A percentile compares a stretch with the other conserved stretches of the same genome.
These are phyloP conservation scores for Paramyrothecium roridum DNA, from an alignment of 2,329 filamentous ascomycete genomes.

Conservation along the genomic window DNA sequence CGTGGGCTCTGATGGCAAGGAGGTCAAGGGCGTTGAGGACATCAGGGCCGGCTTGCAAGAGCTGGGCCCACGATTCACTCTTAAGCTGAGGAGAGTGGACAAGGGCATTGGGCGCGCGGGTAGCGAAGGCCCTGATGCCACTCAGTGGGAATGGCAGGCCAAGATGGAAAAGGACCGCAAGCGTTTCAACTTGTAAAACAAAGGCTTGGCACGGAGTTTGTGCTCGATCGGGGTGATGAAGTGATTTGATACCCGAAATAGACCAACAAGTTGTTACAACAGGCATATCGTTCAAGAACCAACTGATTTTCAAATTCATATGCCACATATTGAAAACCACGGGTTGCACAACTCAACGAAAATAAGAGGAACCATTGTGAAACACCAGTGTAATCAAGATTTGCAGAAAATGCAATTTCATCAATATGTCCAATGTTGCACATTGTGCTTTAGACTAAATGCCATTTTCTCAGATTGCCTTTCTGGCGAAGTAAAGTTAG, in stretches of 20 bases:
- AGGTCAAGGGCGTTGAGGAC: conserved; percentile 79
- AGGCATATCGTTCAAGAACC: too few relatives aligned
- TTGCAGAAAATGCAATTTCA: too few relatives aligned
- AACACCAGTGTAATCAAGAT: too few relatives aligned
- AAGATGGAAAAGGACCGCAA: conserved; percentile 93
- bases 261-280: background rate
- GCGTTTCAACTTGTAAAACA: conserved; percentile 76
- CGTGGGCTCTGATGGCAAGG: conserved; percentile 74
- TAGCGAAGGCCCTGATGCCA: conserved; percentile 67
- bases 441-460: too few relatives aligned
- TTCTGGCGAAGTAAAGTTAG: too few relatives aligned
- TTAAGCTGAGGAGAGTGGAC: conserved; percentile 89
- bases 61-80: conserved; percentile 68
- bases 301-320: too few relatives aligned
- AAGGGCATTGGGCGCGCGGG: conserved; percentile 75
- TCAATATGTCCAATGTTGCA: too few relatives aligned
- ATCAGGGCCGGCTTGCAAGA: conserved; percentile 89
- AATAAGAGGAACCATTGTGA: too few relatives aligned
- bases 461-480: too few relatives aligned
- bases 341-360: too few relatives aligned
- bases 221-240: background rate
- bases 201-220: background rate
- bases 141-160: conserved; percentile 96
- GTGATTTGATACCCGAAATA: background rate
- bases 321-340: too few relatives aligned